Evolutionary conservation across 768 basidiomycete genomes (phyloP).

Genomic region (Phylloporus scabripes): DNA sequence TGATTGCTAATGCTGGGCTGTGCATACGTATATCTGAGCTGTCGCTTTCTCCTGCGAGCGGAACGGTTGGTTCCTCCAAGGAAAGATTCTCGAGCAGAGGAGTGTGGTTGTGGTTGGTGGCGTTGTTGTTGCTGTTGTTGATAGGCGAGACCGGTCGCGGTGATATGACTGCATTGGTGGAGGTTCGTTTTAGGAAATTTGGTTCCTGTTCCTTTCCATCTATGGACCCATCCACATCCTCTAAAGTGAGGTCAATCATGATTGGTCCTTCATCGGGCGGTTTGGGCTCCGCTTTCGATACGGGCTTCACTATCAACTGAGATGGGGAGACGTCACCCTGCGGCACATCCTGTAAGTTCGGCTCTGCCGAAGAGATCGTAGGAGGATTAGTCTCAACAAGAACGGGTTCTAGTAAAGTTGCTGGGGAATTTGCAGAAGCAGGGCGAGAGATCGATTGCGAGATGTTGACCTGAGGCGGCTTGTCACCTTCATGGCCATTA

Average conservation of each 20-base stretch:
- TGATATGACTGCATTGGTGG: conserved; percentile 1
- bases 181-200: conserved; percentile 7
- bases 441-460: background rate
- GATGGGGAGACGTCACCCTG: background rate
- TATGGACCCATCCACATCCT: conserved; percentile 20
- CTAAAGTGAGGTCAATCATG: conserved; percentile 25
- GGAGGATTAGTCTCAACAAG: background rate
- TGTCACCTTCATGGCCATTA: background rate
- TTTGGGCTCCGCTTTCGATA: background rate
- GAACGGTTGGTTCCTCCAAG: conserved; percentile 13
- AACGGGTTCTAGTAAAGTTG: background rate
- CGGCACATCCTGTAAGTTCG: background rate
- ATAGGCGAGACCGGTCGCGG: conserved; percentile 6
- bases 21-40: conserved; percentile 21
- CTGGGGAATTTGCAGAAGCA: background rate
- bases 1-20: conserved; percentile 12
- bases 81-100: conserved; percentile 20
- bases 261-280: conserved; percentile 13
- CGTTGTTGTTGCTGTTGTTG: conserved; percentile 10
- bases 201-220: conserved; percentile 7
- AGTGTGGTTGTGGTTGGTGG: conserved; percentile 14
- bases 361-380: background rate
- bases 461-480: background rate
- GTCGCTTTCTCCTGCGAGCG: background rate
- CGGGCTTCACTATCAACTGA: background rate